Base-by-base conservation (phyloP, 208 protist species). In the Wallacemonas rigidus region DNA sequence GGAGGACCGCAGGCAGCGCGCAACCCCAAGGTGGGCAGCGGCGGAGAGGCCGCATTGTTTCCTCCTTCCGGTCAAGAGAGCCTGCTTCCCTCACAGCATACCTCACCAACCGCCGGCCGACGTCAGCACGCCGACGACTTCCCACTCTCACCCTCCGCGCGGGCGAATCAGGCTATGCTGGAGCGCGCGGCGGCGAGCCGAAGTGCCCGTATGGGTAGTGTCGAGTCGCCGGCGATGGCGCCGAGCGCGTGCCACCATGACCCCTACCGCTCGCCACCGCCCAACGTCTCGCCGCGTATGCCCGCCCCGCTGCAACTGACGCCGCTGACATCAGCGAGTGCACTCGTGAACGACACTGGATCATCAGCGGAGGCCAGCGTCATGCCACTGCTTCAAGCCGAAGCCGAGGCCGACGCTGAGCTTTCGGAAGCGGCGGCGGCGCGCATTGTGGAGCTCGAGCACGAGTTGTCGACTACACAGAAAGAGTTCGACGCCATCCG, bases 391-490 rank as follows among this genome's bases (percentile, higher is more conserved):
- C 54, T n/a, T 8, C 26, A 61, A 9, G 17, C 48, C 36, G 45
- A 17, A 2, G 67, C 15, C 6, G 14, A 35, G 43, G 11, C 1
- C 12, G 39, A 4, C 48, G 67, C 61, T 36, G 4, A 12, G 0
- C 50, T 69, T 14, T 26, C 74, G 7, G 50, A 69, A 38, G 72
- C 57, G 2, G 79, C 77, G 14, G 79, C 67, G 15, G 57, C 75
- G 69, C 71, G 76, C 55, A 74, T 85, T 3, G 51, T 70, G 1
- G 69, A 50, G 41, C 74, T 88, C 43, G 79, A 85, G 56, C 58
- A 56, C 50, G 51, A 81, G 55, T 61, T 88, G 8, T 48, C 54
- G 14, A 14, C 57, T 0, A 70, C 82, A 15, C 61, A 72, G n/a
- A 41, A 58, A 17, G 61, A 75, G 9, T 75, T 79, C 70, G 61